Conservation (phyloP, 2,329 filamentous ascomycete species). For the Boeremia exigua region DNA sequence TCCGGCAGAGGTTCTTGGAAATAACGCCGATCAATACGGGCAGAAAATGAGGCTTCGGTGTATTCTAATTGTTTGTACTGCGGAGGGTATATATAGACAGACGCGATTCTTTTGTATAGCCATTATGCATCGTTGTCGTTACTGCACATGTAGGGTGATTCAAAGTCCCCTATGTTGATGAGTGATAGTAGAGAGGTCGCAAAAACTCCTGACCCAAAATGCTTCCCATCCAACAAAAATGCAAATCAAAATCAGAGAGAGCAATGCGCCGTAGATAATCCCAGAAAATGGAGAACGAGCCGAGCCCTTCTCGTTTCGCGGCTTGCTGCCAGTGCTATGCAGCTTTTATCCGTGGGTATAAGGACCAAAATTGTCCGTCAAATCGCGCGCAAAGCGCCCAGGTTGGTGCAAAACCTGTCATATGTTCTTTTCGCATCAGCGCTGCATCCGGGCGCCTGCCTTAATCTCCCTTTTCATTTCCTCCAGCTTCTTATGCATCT, state of each 20-base stretch:
- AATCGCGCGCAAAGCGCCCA: slow-evolving; percentile 9
- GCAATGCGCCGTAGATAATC: slow-evolving; percentile 7
- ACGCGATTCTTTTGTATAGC: slow-evolving; percentile 22
- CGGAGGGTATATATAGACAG: slow-evolving; percentile 16
- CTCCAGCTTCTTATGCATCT: slow-evolving; percentile 60
- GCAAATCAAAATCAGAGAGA: slow-evolving; percentile 10
- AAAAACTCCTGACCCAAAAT: slow-evolving; percentile 23
- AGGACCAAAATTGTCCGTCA: background rate
- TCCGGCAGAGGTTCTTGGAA: background rate
- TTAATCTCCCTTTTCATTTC: slow-evolving; percentile 65
- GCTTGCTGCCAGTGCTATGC: slow-evolving; percentile 6
- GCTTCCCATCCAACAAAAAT: slow-evolving; percentile 18
- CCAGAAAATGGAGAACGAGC: slow-evolving; percentile 2
- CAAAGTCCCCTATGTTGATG: slow-evolving; percentile 14
- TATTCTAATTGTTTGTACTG: slow-evolving; percentile 14
- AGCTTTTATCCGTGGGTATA: slow-evolving; percentile 8
- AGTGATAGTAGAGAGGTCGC: slow-evolving; percentile 7
- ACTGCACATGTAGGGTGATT: slow-evolving; percentile 19
- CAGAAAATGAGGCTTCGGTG: slow-evolving; percentile 1
- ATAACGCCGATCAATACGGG: background rate
- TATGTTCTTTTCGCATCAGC: slow-evolving; percentile 20
- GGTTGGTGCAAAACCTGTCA: slow-evolving; percentile 1
- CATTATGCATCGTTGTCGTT: slow-evolving; percentile 30
- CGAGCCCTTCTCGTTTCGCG: slow-evolving; percentile 13
- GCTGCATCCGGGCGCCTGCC: slow-evolving; percentile 42